Conservation (phyloP, 2,329 filamentous ascomycete species). For the Berkeleyomyces basicola region DNA sequence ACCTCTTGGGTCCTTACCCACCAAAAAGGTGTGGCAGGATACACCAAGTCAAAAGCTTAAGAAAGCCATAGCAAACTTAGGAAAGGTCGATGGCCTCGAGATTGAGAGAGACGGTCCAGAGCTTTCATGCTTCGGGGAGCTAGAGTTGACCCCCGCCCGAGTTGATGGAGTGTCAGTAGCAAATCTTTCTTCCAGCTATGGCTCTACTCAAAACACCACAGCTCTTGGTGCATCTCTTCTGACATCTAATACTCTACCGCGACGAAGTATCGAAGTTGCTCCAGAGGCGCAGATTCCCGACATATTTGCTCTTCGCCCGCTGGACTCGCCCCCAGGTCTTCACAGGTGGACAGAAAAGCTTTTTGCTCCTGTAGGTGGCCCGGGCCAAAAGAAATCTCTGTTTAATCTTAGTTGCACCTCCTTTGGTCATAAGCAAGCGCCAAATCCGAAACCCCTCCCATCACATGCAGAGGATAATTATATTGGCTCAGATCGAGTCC, state of each 20-base stretch:
- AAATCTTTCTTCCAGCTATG: not conserved
- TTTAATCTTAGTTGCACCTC: too few relatives aligned
- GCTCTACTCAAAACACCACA: not conserved
- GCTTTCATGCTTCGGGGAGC: constrained; percentile 9
- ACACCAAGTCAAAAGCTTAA: not conserved
- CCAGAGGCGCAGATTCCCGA: not conserved
- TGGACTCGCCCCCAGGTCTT: not conserved
- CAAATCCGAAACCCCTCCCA: too few relatives aligned
- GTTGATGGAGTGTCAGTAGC: not conserved
- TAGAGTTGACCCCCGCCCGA: constrained; percentile 1
- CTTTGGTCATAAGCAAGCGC: too few relatives aligned
- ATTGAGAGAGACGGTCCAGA: not conserved
- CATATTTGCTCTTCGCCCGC: not conserved
- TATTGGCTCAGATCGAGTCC: too few relatives aligned
- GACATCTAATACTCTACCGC: not conserved
- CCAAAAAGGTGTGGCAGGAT: constrained; percentile 2
- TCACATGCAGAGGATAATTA: too few relatives aligned
- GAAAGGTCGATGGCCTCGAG: not conserved
- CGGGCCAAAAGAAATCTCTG: not conserved
- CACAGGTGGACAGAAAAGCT: not conserved
- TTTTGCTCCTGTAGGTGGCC: not conserved
- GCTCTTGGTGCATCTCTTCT: too few relatives aligned
- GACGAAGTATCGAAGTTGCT: not conserved
- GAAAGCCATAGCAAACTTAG: not conserved
- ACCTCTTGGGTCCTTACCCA: constrained; percentile 4